Conservation (phyloP, 495 filamentous ascomycete species). For the Friedmanniomyces simplex region DNA sequence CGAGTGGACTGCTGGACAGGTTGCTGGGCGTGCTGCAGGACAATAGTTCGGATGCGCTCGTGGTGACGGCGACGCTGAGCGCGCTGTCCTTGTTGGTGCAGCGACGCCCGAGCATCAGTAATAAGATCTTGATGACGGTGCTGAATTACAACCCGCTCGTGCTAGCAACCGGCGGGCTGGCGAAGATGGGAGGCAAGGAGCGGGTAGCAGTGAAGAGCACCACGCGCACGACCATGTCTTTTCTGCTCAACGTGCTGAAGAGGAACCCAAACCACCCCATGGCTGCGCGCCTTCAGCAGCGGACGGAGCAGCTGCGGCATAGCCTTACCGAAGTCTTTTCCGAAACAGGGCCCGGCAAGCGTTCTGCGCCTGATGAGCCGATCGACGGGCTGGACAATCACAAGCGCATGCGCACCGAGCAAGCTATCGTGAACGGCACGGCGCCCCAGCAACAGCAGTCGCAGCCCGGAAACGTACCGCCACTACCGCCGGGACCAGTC, state of each 20-base stretch:
- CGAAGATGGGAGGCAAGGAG: constrained; percentile 58
- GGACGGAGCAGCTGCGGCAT: constrained; percentile 68
- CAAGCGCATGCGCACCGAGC: constrained; percentile 60
- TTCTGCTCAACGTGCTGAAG: constrained; percentile 71
- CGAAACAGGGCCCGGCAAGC: constrained; percentile 58
- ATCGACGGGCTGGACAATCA: constrained; percentile 57
- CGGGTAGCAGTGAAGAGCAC: constrained; percentile 82
- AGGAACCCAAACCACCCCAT: constrained; percentile 62
- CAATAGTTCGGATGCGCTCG: constrained; percentile 74
- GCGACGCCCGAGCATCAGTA: constrained; percentile 65
- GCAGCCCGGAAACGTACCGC: constrained; percentile 32
- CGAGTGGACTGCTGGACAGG: constrained; percentile 77
- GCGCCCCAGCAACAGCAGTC: constrained; percentile 36
- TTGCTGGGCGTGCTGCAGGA: constrained; percentile 81
- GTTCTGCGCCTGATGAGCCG: constrained; percentile 53
- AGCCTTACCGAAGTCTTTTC: constrained; percentile 65
- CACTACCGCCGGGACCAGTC: constrained; percentile 60
- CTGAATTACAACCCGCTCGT: constrained; percentile 88
- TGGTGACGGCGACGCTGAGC: constrained; percentile 87
- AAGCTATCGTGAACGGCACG: constrained; percentile 27
- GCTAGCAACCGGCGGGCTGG: constrained; percentile 50
- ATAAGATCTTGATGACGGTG: constrained; percentile 72
- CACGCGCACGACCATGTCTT: constrained; percentile 76
- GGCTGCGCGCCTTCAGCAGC: constrained; percentile 62
- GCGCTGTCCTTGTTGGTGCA: constrained; percentile 70